These are phyloP conservation scores for Penicillium fimorum DNA, from an alignment of 495 filamentous ascomycete genomes.

Conservation along the genomic window DNA sequence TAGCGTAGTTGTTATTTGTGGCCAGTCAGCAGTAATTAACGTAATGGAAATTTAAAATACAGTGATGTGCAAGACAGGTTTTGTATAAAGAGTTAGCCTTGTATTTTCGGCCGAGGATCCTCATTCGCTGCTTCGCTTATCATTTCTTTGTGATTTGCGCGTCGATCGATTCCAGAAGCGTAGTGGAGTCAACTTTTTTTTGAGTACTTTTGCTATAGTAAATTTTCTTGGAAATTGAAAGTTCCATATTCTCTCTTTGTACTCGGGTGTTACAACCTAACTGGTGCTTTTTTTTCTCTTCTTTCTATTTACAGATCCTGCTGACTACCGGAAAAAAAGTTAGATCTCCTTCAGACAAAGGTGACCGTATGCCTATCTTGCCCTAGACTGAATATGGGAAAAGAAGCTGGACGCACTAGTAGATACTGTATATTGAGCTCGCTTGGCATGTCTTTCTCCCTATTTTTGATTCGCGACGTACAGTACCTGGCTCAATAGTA, in stretches of 20 bases:
- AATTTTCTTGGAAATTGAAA: neutral
- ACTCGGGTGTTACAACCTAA: neutral
- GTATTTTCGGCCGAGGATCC: neutral
- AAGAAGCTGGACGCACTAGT: slow-evolving; percentile 3
- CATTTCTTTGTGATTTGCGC: slow-evolving; percentile 4
- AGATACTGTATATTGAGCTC: slow-evolving; percentile 8
- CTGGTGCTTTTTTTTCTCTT: neutral
- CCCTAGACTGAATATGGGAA: slow-evolving; percentile 8
- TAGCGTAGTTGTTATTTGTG: neutral
- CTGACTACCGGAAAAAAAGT: neutral
- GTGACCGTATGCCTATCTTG: neutral
- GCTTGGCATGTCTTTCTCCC: neutral
- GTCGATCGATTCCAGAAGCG: slow-evolving; percentile 16
- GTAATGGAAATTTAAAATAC: neutral
- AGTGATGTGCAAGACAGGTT: neutral
- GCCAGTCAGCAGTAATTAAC: neutral
- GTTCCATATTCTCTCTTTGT: neutral
- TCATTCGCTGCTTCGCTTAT: slow-evolving; percentile 19
- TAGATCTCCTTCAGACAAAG: slow-evolving; percentile 11
- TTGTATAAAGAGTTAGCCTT: neutral
- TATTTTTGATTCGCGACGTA: neutral
- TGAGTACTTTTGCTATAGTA: neutral
- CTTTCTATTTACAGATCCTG: neutral
- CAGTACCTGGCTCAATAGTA: neutral
- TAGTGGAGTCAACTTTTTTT: neutral